Evolutionary conservation across 2,329 filamentous ascomycete genomes (phyloP), one percentile per base, ranked within the genome.

Genomic region (Phyllosticta paracitricarpa): DNA sequence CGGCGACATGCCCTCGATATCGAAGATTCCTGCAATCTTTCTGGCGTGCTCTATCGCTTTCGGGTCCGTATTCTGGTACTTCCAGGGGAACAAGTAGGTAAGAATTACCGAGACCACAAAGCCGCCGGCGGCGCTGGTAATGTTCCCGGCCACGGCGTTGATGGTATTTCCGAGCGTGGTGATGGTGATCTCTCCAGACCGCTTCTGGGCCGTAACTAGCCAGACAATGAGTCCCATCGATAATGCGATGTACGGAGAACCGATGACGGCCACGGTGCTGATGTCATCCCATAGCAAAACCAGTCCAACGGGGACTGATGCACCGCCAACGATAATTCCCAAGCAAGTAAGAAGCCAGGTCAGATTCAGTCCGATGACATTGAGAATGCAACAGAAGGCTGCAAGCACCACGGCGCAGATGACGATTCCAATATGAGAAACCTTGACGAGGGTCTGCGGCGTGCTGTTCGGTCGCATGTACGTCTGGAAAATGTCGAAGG

Each of bases 291-390:
- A 83, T 0, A 83, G 71, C n/a, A 83, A 77, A 0, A 80, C 79
- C 61, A 82, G 81, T 0, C 76, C 73, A 4, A 80, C 82, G 0
- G 81, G 80, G 63, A 82, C 78, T 56, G 82, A 80, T 0, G 79
- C 80, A 0, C 80, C 79, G 30, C 79, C 81, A 0, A 79, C 82
- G 8, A 82, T 65, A 0, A 82, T 78, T 2, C 80, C 78, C 0
- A 83, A 74, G 78, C 82, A 80, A 62, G 83, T 82, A 1, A 82
- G 63, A 0, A 79, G 81, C 81, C 80, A 84, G 0, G 78, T 77
- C 0, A 84, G 72, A 56, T 83, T 78, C 3, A 83, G 77, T 0
- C 80, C 79, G 0, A 79, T 81, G 52, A 82, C 81, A 67, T 83
- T 76, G 0, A 83, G 68, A 69, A 76, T 3, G 65, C 65, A 22